Conservation (phyloP, 345 rosid genomes). For the Xanthoceras sorbifolium region DNA sequence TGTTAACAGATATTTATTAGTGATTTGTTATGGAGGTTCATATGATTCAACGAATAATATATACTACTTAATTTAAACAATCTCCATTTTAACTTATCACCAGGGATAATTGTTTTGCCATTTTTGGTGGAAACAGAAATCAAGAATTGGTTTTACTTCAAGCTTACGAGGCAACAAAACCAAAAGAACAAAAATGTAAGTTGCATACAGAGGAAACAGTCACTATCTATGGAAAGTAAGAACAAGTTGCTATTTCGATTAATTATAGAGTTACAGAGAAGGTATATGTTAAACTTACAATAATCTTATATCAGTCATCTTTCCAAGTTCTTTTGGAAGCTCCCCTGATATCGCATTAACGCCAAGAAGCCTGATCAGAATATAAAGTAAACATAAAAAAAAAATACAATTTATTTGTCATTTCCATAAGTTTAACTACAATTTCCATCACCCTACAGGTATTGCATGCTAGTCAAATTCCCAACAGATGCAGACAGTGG, state of each 20-base stretch:
- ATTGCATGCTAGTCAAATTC: slow-evolving; percentile 56
- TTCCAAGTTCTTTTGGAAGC: slow-evolving; percentile 67
- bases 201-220: background rate
- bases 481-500: too few species aligned
- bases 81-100: too few species aligned
- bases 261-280: background rate
- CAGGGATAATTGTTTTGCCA: too few species aligned
- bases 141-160: background rate
- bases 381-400: background rate
- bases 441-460: slow-evolving; percentile 43
- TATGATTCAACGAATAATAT: too few species aligned
- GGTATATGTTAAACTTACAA: slow-evolving; percentile 57
- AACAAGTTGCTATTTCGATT: background rate
- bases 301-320: slow-evolving; percentile 44
- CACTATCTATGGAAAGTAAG: background rate
- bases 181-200: background rate
- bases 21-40: too few species aligned
- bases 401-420: background rate
- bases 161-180: background rate
- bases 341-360: slow-evolving; percentile 63
- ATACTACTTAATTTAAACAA: too few species aligned
- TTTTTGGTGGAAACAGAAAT: too few species aligned
- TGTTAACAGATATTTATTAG: too few species aligned
- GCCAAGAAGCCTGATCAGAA: slow-evolving; percentile 44
- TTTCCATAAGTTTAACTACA: background rate